Base-by-base conservation (phyloP, 2,329 filamentous ascomycete species). In the Cytospora piceae region DNA sequence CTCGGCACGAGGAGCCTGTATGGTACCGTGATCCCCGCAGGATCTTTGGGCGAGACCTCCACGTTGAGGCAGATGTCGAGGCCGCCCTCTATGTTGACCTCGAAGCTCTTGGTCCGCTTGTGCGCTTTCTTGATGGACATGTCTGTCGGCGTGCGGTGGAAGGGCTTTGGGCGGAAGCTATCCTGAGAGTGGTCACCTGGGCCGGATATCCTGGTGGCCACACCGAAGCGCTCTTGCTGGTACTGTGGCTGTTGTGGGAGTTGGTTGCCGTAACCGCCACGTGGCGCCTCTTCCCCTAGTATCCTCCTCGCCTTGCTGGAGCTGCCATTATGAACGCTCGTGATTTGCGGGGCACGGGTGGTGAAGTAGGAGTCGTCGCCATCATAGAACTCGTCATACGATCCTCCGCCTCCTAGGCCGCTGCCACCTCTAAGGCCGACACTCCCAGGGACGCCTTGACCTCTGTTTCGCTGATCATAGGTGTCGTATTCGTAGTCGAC, bases 51-150 rank as follows among this genome's bases (percentile, higher is more conserved):
- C 72, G 90, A 93, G 68, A 97, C 87, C 78, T 99, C 95, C 68
- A 97, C 88, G 72, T 97, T 97, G 53, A 99, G 78, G 59, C 88
- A 91, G 42, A 99, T 89, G 70, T 97, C 93, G 12, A 99, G 81
- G 0, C 93, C 93, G 34, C 90, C 90, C 74, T 95, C 87, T 0
- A 97, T 82, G 73, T 97, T 88, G 66, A 98, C 85, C 12, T 85
- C 83, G 53, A 82, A 81, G 22, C 81, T 80, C 51, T 83, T 81
- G 2, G 81, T 76, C 68, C 84, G 83, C 71, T 82, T 83, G 22
- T 51, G 61, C 70, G 84, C 79, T 70, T 89, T 83, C 73, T 89
- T 91, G 2, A 80, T 77, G 29, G 86, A 87, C 51, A 92, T 76
- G 17, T 87, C 88, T 0, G 91, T 93, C 2, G 90, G 89, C 6